Conservation (phyloP, 140 eudicot species). For the Senecio squalidus region DNA sequence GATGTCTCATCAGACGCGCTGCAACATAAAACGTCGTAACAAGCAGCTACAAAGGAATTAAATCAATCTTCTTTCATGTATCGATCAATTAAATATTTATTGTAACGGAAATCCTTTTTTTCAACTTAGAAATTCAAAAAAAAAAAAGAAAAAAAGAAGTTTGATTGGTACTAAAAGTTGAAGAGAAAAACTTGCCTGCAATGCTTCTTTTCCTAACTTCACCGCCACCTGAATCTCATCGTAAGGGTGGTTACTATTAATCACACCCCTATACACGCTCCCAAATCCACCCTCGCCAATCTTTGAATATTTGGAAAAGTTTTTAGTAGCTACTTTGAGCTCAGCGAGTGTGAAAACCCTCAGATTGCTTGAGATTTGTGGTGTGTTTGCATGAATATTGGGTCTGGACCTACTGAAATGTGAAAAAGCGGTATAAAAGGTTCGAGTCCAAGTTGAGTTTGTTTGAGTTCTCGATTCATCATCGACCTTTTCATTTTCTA, state of each 20-base stretch:
- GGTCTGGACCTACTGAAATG: conserved; percentile 23
- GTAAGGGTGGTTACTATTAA: conserved; percentile 50
- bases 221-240: conserved; percentile 62
- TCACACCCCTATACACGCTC: conserved; percentile 62
- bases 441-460: conserved; percentile 22
- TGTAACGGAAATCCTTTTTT: too few relatives aligned
- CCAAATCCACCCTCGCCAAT: conserved; percentile 97
- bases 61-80: too few relatives aligned
- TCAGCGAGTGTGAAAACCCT: conserved; percentile 64
- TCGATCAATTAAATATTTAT: too few relatives aligned
- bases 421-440: conserved; percentile 26
- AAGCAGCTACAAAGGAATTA: too few relatives aligned
- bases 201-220: conserved; percentile 69
- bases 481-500: conserved; percentile 17
- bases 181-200: conserved; percentile 54
- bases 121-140: too few relatives aligned
- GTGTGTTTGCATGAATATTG: conserved; percentile 28
- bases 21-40: too few relatives aligned
- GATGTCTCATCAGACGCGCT: too few relatives aligned
- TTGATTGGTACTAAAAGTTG: background rate
- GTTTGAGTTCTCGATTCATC: conserved; percentile 30
- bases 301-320: conserved; percentile 54
- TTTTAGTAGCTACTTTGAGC: conserved; percentile 63
- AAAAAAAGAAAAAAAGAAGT: too few relatives aligned
- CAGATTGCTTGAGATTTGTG: conserved; percentile 44